A percentile compares a stretch with the other conserved stretches of the same genome.
These are phyloP conservation scores for Pseudogymnoascus sp. DNA, from an alignment of 2,329 filamentous ascomycete genomes.

Conservation along the genomic window DNA sequence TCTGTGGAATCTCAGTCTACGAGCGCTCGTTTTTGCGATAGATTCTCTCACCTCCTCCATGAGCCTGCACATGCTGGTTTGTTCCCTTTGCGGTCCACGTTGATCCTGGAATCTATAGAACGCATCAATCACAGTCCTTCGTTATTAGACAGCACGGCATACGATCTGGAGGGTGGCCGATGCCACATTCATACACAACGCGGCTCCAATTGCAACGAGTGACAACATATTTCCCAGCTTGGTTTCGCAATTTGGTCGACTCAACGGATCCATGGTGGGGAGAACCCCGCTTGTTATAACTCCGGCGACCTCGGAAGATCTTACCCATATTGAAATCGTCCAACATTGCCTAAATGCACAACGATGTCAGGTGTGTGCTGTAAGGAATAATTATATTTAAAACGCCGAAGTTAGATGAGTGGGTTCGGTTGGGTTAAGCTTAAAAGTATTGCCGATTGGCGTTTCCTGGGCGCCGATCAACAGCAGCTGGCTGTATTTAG, in stretches of 20 bases:
- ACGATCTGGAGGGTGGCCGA: slow-evolving; percentile 11
- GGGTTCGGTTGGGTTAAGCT: background rate
- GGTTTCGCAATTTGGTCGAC: background rate
- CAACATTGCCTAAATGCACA: background rate
- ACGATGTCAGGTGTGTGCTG: background rate
- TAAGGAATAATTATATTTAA: slow-evolving; percentile 1
- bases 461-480: background rate
- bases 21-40: slow-evolving; percentile 24
- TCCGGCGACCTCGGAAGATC: background rate
- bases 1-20: background rate
- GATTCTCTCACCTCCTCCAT: slow-evolving; percentile 50
- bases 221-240: background rate
- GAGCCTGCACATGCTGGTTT: slow-evolving; percentile 54
- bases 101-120: slow-evolving; percentile 21
- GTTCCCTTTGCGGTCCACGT: slow-evolving; percentile 24
- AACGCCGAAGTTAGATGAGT: slow-evolving; percentile 1
- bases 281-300: background rate
- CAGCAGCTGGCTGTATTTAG: background rate
- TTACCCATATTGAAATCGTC: background rate
- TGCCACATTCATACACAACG: slow-evolving; percentile 9
- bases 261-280: background rate
- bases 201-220: background rate
- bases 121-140: background rate
- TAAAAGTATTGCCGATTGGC: background rate
- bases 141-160: background rate